Conservation (phyloP, 495 filamentous ascomycete species). For the Neurospora sp. region DNA sequence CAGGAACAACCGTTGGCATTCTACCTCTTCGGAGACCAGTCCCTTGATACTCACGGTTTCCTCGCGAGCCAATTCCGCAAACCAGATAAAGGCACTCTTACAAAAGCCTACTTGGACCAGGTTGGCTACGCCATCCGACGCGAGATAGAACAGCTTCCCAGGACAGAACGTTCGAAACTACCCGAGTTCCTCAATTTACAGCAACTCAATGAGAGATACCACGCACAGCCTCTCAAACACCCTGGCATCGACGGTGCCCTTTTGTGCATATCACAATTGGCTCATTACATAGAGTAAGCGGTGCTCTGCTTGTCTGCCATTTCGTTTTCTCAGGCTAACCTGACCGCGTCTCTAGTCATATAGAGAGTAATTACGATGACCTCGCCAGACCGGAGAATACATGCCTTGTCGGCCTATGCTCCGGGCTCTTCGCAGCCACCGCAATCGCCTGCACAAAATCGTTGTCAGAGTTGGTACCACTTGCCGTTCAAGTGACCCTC, state of each 20-base stretch:
- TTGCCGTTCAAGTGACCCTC: slow-evolving; percentile 59
- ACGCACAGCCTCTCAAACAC: slow-evolving; percentile 45
- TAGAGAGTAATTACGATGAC: slow-evolving; percentile 37
- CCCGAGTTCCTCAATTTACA: slow-evolving; percentile 59
- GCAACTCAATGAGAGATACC: slow-evolving; percentile 61
- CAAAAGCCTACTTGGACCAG: slow-evolving; percentile 56
- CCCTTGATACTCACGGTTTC: slow-evolving; percentile 57
- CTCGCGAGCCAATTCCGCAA: slow-evolving; percentile 49
- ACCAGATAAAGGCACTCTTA: slow-evolving; percentile 52
- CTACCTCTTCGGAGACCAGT: slow-evolving; percentile 71
- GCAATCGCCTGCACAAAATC: slow-evolving; percentile 60
- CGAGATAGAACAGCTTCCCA: slow-evolving; percentile 51
- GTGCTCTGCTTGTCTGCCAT: background rate
- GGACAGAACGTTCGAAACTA: slow-evolving; percentile 48
- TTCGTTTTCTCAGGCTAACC: slow-evolving; percentile 2
- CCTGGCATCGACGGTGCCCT: slow-evolving; percentile 56
- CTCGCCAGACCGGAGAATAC: slow-evolving; percentile 32
- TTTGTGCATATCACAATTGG: slow-evolving; percentile 60
- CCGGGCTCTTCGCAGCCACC: slow-evolving; percentile 59
- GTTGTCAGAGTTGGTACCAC: slow-evolving; percentile 54
- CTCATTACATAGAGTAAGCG: slow-evolving; percentile 66
- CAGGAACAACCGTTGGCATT: slow-evolving; percentile 22
- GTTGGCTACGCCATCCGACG: slow-evolving; percentile 50
- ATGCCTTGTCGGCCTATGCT: slow-evolving; percentile 55
- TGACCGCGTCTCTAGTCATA: slow-evolving; percentile 25